Base-by-base conservation (phyloP, 306 rosid species). In the Acacia melanoxylon region DNA sequence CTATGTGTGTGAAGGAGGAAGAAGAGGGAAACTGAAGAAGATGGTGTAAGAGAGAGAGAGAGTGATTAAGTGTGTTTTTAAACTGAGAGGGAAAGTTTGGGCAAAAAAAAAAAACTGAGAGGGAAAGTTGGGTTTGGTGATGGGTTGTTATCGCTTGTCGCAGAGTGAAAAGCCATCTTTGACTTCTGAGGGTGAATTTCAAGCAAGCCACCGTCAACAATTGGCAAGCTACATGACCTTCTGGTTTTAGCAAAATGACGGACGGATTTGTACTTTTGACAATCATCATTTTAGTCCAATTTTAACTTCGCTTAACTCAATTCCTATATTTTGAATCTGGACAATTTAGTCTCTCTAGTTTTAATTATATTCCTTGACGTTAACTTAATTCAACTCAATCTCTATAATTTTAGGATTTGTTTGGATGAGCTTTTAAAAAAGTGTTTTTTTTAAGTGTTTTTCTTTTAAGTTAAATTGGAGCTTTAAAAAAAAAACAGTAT, bases 61-160 rank as follows among this genome's bases (percentile, higher is more conserved):
- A 6, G 61, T 17, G 10, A 10, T n/a, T 4, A n/a, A 54, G 31
- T 22, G 51, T 29, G 54, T 5, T 79, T 59, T 78, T 69, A 83
- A 76, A 76, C 65, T 58, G 66, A 24, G 11, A 29, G 9, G 72
- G 68, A 27, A 19, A 66, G 56, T 76, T 62, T n/a, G n/a, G n/a
- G n/a, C n/a, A n/a, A n/a, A n/a, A n/a, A n/a, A n/a, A n/a, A n/a
- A n/a, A 83, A 76, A 76, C 65, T 58, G 66, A 24, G 11, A 29
- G 9, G 72, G 68, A 27, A 19, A 66, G 56, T 76, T 62, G 52
- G 19, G 81, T 87, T 91, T 87, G 94, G 92, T 89, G 84, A 0
- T 42, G 72, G 84, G 90, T 87, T 73, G 92, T 81, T 89, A 35
- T 86, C 41, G 22, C 63, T 80, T 79, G 82, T n/a, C 29, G 0